phyloP scores from a whole-genome alignment of 2,329 filamentous ascomycete genomes.

The Calonectria henricotiae region DNA sequence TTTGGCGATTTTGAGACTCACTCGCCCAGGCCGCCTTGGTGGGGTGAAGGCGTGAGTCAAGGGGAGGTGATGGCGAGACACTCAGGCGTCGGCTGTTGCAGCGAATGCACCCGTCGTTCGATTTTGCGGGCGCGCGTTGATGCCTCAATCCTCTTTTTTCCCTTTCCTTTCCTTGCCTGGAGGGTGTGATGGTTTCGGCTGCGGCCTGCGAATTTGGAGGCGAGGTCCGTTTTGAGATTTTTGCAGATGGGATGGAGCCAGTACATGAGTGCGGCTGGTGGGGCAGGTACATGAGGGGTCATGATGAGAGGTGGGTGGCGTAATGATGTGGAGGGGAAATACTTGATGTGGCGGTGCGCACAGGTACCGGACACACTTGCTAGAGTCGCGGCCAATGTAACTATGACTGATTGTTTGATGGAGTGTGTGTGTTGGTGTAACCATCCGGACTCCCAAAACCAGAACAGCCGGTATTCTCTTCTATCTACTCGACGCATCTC shows the following conservation, averaged over 20 bases:
- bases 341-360: slow-evolving; percentile 42
- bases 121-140: slow-evolving; percentile 44
- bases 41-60: slow-evolving; percentile 30
- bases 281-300: slow-evolving; percentile 9
- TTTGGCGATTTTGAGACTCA: slow-evolving; percentile 21
- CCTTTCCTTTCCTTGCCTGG: slow-evolving; percentile 34
- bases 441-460: slow-evolving; percentile 18
- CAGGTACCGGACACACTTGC: slow-evolving; percentile 38
- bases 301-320: not conserved
- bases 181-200: slow-evolving; percentile 50
- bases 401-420: slow-evolving; percentile 24
- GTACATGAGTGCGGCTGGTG: slow-evolving; percentile 38
- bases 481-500: slow-evolving; percentile 6
- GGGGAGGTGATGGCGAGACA: slow-evolving; percentile 44
- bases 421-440: slow-evolving; percentile 19
- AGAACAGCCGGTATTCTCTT: not conserved
- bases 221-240: slow-evolving; percentile 52
- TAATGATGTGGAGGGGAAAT: slow-evolving; percentile 14
- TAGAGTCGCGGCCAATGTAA: slow-evolving; percentile 12
- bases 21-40: slow-evolving; percentile 21
- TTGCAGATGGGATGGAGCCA: slow-evolving; percentile 36
- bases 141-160: slow-evolving; percentile 37
- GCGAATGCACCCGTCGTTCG: slow-evolving; percentile 50
- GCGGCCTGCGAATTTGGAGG: slow-evolving; percentile 48
- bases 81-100: slow-evolving; percentile 36